Conservation (phyloP, 1,139 yeast species). For the Arxiozyma telluris region DNA sequence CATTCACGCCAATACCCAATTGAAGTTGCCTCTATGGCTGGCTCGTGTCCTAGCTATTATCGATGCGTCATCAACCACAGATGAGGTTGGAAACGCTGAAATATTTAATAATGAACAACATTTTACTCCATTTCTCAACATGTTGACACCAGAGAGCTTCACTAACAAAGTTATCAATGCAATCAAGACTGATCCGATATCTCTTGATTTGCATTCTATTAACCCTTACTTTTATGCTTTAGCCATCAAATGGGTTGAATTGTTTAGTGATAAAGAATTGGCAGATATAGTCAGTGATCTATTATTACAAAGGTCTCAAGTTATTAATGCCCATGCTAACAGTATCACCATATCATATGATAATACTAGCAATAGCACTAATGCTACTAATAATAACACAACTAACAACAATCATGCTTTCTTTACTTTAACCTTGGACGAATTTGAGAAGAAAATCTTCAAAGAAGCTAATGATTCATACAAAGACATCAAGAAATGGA, state of each 20-base stretch:
- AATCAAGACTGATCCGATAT: constrained; percentile 61
- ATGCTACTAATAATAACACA: background rate
- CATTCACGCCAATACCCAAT: constrained; percentile 6
- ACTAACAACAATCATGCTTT: background rate
- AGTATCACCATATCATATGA: constrained; percentile 13
- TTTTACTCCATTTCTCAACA: constrained; percentile 46
- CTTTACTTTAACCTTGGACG: constrained; percentile 41
- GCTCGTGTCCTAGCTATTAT: constrained; percentile 61
- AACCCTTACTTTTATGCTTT: constrained; percentile 39
- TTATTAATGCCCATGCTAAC: constrained; percentile 61
- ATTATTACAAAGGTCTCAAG: constrained; percentile 56
- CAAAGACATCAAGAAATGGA: constrained; percentile 59
- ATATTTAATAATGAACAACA: background rate
- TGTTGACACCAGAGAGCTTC: constrained; percentile 61
- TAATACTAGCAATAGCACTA: constrained; percentile 17
- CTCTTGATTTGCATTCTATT: constrained; percentile 66
- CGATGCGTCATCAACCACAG: background rate
- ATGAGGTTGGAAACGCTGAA: background rate
- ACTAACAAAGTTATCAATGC: constrained; percentile 64
- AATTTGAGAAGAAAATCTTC: constrained; percentile 58
- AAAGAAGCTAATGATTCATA: constrained; percentile 52
- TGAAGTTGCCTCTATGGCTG: constrained; percentile 73
- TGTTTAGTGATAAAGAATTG: constrained; percentile 60
- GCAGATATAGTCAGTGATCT: constrained; percentile 45
- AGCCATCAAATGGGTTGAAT: constrained; percentile 48